Conservation (phyloP, 2,329 filamentous ascomycete genomes). For the Alternaria gaisen region DNA sequence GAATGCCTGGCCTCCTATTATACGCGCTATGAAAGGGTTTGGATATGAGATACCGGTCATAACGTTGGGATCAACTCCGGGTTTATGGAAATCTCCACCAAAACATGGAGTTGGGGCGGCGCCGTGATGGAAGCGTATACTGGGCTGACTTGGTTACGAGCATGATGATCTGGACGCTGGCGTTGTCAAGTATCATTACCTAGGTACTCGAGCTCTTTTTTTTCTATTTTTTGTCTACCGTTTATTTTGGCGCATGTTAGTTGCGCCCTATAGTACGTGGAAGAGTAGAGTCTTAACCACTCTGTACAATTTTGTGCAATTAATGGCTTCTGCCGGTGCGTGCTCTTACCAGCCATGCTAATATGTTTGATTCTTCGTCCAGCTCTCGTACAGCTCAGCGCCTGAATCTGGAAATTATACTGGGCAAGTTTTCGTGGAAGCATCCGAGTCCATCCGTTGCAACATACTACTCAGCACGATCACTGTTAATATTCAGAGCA, state of each 20-base stretch:
- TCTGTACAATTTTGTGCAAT: neutral
- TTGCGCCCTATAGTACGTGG: too few relatives aligned
- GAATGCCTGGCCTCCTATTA: conserved; percentile 12
- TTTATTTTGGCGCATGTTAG: neutral
- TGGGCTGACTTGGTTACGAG: conserved; percentile 1
- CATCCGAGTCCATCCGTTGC: neutral
- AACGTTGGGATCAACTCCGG: neutral
- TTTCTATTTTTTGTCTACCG: neutral
- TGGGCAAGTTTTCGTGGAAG: neutral
- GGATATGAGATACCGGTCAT: conserved; percentile 4
- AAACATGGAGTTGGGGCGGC: neutral
- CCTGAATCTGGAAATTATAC: neutral
- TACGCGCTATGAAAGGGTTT: conserved; percentile 9
- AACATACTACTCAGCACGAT: neutral
- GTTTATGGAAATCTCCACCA: neutral
- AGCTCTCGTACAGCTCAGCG: neutral
- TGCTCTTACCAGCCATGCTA: neutral
- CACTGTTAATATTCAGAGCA: conserved; percentile 46
- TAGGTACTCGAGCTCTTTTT: neutral
- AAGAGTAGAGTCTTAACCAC: neutral
- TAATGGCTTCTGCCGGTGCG: neutral
- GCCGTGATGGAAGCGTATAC: neutral
- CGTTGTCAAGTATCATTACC: neutral
- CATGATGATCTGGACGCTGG: conserved; percentile 1
- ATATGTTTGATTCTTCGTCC: neutral